Percentiles rank a stretch among this genome's conserved stretches.
These are phyloP conservation scores for Trametes polyzona DNA, from an alignment of 1,284 basidiomycete genomes.

Conservation along the genomic window DNA sequence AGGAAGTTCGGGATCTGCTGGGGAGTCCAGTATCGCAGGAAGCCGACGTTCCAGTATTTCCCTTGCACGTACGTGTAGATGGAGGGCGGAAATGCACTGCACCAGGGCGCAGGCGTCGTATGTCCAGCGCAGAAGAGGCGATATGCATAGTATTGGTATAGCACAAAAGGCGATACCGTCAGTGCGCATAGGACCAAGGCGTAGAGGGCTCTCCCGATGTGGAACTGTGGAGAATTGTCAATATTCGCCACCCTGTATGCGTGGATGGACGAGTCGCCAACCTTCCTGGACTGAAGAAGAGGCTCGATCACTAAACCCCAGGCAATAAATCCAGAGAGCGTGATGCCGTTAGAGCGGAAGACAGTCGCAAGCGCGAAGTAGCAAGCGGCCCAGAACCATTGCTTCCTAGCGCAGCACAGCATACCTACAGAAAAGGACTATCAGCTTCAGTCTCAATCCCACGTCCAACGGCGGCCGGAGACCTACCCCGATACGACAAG, in stretches of 20 bases:
- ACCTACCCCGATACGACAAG: conserved; percentile 72
- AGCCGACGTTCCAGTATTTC: conserved; percentile 88
- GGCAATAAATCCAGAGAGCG: conserved; percentile 74
- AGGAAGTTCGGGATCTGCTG: conserved; percentile 89
- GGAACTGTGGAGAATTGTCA: conserved; percentile 35
- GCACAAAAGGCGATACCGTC: conserved; percentile 65
- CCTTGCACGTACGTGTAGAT: conserved; percentile 87
- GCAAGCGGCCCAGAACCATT: conserved; percentile 58
- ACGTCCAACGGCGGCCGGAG: too few relatives aligned
- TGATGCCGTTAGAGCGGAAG: conserved; percentile 85
- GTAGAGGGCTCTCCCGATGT: conserved; percentile 34
- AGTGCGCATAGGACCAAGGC: conserved; percentile 48
- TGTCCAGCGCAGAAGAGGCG: conserved; percentile 1
- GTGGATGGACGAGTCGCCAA: conserved; percentile 26
- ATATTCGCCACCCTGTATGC: conserved; percentile 7
- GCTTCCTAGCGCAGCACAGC: conserved; percentile 54
- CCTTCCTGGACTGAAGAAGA: conserved; percentile 42
- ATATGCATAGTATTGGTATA: conserved; percentile 73
- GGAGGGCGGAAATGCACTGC: conserved; percentile 58
- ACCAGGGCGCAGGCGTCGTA: conserved; percentile 57
- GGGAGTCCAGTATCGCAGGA: conserved; percentile 85
- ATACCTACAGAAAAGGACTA: conserved; percentile 52
- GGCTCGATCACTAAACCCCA: conserved; percentile 70
- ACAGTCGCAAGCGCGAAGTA: conserved; percentile 67
- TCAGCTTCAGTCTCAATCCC: too few relatives aligned